phyloP scores from a whole-genome alignment of 495 filamentous ascomycete species.

The Penicillium canescens region DNA sequence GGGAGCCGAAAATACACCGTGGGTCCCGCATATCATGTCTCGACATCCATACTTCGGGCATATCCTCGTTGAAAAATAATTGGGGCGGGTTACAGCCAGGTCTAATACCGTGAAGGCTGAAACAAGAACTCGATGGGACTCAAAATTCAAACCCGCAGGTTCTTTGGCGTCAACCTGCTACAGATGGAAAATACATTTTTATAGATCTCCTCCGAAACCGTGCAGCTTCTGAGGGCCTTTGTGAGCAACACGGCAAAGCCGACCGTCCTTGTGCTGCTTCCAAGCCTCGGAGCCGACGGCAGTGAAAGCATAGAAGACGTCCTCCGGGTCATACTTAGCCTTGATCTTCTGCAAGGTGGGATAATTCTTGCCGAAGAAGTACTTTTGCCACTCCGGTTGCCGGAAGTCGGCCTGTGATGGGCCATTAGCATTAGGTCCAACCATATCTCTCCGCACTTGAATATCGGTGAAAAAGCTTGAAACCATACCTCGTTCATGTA shows the following conservation, averaged over 20 bases:
- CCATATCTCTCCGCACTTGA: too few species aligned
- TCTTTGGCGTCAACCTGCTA: too few species aligned
- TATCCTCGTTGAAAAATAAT: too few species aligned
- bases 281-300: constrained; percentile 65
- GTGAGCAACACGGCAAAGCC: constrained; percentile 28
- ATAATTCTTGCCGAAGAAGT: constrained; percentile 54
- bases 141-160: too few species aligned
- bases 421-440: background rate
- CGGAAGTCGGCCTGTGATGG: constrained; percentile 38
- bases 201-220: background rate
- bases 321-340: constrained; percentile 53
- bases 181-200: background rate
- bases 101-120: too few species aligned
- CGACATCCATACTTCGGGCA: too few species aligned
- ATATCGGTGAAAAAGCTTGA: background rate
- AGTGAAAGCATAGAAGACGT: constrained; percentile 58
- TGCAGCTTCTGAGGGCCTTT: background rate
- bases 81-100: too few species aligned
- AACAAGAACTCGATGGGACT: too few species aligned
- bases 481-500: constrained; percentile 42
- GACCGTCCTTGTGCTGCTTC: constrained; percentile 32
- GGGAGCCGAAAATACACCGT: too few species aligned
- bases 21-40: too few species aligned
- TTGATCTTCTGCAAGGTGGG: constrained; percentile 38
- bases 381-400: constrained; percentile 50